phyloP scores from a whole-genome alignment of 2,329 filamentous ascomycete species.

The Fusarium xylarioides region DNA sequence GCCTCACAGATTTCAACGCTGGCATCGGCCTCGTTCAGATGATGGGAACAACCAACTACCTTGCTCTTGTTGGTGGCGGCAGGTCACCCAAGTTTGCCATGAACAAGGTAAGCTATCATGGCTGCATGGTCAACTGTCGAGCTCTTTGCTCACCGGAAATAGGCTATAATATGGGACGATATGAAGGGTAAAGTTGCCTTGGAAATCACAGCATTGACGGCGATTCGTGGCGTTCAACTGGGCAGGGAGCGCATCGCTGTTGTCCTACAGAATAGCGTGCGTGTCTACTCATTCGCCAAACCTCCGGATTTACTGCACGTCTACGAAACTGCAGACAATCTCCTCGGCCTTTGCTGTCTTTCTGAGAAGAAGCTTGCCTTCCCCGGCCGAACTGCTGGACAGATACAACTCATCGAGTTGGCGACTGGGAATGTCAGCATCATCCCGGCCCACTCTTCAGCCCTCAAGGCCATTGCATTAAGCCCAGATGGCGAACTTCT shows the following conservation, averaged over 20 bases:
- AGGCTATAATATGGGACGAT: conserved; percentile 93
- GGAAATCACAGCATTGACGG: conserved; percentile 83
- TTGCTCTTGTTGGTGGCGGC: conserved; percentile 90
- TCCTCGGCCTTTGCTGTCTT: conserved; percentile 80
- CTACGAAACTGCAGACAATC: conserved; percentile 89
- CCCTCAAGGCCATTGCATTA: conserved; percentile 80
- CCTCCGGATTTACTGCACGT: conserved; percentile 74
- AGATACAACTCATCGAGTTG: conserved; percentile 87
- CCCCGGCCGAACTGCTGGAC: conserved; percentile 85
- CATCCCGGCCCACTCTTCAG: conserved; percentile 86
- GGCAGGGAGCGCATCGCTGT: conserved; percentile 81
- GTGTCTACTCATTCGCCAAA: conserved; percentile 81
- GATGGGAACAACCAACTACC: conserved; percentile 86
- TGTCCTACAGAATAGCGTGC: conserved; percentile 81
- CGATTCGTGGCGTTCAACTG: conserved; percentile 82
- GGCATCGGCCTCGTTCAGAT: conserved; percentile 86
- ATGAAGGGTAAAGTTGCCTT: conserved; percentile 75
- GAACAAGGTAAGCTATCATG: conserved; percentile 71
- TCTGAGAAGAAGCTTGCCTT: conserved; percentile 80
- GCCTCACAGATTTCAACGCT: conserved; percentile 74
- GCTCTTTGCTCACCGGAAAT: conserved; percentile 7
- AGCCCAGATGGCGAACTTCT: conserved; percentile 83
- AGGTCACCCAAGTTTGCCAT: conserved; percentile 84
- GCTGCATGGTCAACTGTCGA: not conserved
- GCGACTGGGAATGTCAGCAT: conserved; percentile 86